These are phyloP conservation scores for Daldinia loculata DNA, from an alignment of 495 filamentous ascomycete genomes.

Conservation along the genomic window DNA sequence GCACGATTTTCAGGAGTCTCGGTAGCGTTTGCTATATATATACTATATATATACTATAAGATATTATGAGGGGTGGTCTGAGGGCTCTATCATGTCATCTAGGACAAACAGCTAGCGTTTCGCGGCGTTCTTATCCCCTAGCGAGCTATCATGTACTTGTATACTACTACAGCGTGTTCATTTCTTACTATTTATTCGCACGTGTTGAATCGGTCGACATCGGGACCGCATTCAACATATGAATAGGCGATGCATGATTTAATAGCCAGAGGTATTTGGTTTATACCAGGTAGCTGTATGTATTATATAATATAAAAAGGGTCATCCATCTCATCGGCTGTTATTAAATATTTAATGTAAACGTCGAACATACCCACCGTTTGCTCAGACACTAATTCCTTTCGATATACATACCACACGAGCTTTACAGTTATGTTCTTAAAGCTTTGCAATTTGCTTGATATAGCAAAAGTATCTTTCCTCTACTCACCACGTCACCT, in stretches of 20 bases:
- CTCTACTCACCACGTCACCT: no score
- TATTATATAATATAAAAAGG: neutral
- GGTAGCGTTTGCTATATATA: slow-evolving; percentile 30
- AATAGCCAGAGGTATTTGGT: neutral
- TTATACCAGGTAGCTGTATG: neutral
- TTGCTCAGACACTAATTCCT: no score
- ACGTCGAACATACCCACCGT: no score
- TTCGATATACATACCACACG: no score
- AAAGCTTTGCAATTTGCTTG: no score
- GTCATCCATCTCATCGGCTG: neutral
- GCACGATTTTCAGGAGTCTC: slow-evolving; percentile 25
- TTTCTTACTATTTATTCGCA: neutral
- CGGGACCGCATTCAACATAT: neutral
- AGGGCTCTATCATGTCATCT: slow-evolving; percentile 3
- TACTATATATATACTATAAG: slow-evolving; percentile 27
- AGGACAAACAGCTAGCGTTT: neutral
- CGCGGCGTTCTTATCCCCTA: neutral
- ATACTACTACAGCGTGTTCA: neutral
- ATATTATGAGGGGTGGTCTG: slow-evolving; percentile 21
- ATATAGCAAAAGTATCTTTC: no score
- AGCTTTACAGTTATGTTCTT: no score
- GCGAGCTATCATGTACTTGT: slow-evolving; percentile 11
- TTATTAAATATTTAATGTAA: no score
- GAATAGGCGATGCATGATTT: neutral
- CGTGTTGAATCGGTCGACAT: slow-evolving; percentile 2